Evolutionary conservation across 345 rosid species (phyloP).

Genomic region (Ceriops tagal): DNA sequence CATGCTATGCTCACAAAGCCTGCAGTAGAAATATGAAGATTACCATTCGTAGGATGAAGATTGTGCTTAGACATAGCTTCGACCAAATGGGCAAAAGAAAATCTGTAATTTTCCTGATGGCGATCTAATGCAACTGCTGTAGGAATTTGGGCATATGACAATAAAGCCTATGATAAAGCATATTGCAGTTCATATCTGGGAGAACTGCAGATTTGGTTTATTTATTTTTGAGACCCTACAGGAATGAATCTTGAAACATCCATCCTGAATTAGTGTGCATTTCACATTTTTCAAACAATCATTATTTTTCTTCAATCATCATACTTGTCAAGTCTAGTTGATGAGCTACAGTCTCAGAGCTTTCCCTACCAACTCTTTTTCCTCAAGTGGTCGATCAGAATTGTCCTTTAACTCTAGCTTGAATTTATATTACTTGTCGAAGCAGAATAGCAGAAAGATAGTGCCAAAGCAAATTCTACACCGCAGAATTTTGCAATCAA

Average conservation of each 20-base stretch:
- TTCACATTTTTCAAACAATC: not conserved
- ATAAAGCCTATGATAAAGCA: too few relatives aligned
- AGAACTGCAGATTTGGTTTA: not conserved
- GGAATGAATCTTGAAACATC: not conserved
- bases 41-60: not conserved
- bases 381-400: not conserved
- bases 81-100: not conserved
- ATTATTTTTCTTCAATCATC: not conserved
- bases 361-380: not conserved
- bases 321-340: not conserved
- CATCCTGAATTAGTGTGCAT: not conserved
- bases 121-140: not conserved
- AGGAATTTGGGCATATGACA: too few relatives aligned
- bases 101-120: not conserved
- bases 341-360: not conserved
- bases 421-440: not conserved
- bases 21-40: constrained; percentile 25
- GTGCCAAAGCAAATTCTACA: not conserved
- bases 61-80: not conserved
- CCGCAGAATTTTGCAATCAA: not conserved
- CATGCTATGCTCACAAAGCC: constrained; percentile 55
- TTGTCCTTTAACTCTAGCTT: not conserved
- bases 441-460: not conserved
- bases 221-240: not conserved
- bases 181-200: too few relatives aligned